Evolutionary conservation across 2,329 filamentous ascomycete genomes (phyloP), one percentile per base, ranked within the genome.

Genomic region (Zasmidium angulare): DNA sequence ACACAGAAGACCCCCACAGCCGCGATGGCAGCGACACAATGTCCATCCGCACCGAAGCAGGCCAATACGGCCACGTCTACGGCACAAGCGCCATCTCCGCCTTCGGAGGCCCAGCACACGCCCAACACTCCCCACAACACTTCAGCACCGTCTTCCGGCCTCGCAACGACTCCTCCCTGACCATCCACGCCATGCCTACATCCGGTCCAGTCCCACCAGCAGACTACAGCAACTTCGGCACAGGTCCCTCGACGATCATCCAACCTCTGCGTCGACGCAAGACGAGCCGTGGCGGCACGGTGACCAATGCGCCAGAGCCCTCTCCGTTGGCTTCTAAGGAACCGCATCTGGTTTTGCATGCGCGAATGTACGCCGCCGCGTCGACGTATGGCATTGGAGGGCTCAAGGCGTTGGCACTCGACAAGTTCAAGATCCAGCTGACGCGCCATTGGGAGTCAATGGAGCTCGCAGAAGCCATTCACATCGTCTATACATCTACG

Each of bases 391-490:
- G 65, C 19, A 64, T 72, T 10, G 53, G 47, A 9, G 67, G 66
- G 0, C 60, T 72, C 19, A 68, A 68, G 46, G 55, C 62, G 1
- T 56, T 71, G 7, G 61, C 67, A 2, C 55, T 68, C 1, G 62
- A 62, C 26, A 70, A 70, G 49, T 71, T 67, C 60, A 67, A 67
- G 19, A 63, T 67, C 22, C 67, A 64, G 49, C 59, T 63, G 9
- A 64, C 63, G 22, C 54, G 55, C 14, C 67, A 69, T 46, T 67
- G 63, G 65, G 52, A 74, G 20, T 63, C 69, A 0, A 46, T 58
- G 9, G 70, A 71, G 40, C 66, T 76, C 14, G 61, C 69, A 7
- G 63, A 66, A n/a, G 68, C 72, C 0, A 70, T 72, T 4, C 61
- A 68, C 22, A 50, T 69, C 10, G 60, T 68, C 1, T 74, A 70